Evolutionary conservation across 208 protist genomes (phyloP).

Genomic region (Lotmaria passim): DNA sequence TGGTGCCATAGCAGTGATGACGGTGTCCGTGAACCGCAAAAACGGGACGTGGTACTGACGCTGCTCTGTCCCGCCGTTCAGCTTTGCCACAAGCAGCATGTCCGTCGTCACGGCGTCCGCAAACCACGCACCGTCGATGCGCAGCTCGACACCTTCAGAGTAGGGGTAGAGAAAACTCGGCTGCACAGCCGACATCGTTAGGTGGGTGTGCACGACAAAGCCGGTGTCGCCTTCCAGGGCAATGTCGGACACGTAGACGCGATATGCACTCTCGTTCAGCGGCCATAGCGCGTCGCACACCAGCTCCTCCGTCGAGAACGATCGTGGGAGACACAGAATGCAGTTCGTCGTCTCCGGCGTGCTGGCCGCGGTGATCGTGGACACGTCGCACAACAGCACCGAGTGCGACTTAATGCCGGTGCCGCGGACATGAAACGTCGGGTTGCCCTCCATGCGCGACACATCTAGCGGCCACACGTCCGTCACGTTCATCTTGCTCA

Average conservation of each 20-base stretch:
- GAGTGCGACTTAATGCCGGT: conserved; percentile 20
- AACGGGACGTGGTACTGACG: conserved; percentile 1
- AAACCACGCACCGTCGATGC: conserved; percentile 28
- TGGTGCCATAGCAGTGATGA: conserved; percentile 8
- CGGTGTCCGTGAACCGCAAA: not conserved
- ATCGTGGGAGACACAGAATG: conserved; percentile 32
- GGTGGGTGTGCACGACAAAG: conserved; percentile 26
- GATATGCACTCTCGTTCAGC: conserved; percentile 24
- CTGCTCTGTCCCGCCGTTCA: not conserved
- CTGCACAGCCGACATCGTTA: not conserved
- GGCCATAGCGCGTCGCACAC: conserved; percentile 26
- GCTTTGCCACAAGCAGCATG: conserved; percentile 17
- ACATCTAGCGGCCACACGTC: conserved; percentile 30
- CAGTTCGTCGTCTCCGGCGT: conserved; percentile 25
- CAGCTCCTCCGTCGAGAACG: conserved; percentile 23
- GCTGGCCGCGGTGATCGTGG: not conserved
- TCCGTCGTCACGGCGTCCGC: not conserved
- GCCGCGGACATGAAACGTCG: conserved; percentile 33
- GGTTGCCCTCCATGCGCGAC: conserved; percentile 31
- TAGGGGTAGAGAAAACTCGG: conserved; percentile 40
- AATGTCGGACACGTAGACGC: conserved; percentile 35
- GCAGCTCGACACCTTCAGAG: conserved; percentile 27
- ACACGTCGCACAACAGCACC: conserved; percentile 34
- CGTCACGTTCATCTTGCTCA: conserved; percentile 20
- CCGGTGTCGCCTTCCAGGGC: conserved; percentile 23